Evolutionary conservation across 2,329 filamentous ascomycete genomes (phyloP).

Genomic region (Plenodomus tracheiphilus): DNA sequence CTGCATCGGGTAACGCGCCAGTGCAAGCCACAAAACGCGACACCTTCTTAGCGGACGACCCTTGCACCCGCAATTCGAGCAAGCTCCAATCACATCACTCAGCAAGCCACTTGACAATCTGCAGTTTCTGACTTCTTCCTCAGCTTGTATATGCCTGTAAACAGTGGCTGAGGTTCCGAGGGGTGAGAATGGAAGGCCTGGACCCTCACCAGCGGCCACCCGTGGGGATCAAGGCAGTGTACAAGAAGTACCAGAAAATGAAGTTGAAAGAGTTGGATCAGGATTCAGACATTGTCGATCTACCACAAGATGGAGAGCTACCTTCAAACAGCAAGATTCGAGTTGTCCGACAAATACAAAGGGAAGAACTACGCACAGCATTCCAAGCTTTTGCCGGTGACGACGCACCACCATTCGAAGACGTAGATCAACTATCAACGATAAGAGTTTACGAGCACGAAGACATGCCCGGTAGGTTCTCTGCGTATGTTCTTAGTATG

Average conservation of each 20-base stretch:
- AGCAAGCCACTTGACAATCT: too few relatives aligned
- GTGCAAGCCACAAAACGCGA: conserved; percentile 26
- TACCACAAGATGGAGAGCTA: conserved; percentile 33
- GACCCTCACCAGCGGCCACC: conserved; percentile 82
- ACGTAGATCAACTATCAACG: conserved; percentile 11
- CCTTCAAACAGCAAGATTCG: conserved; percentile 19
- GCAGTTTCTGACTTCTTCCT: too few relatives aligned
- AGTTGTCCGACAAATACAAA: conserved; percentile 25
- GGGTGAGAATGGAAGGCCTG: conserved; percentile 45
- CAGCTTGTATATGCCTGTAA: too few relatives aligned
- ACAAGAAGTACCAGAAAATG: conserved; percentile 73
- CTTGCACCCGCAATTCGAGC: too few relatives aligned
- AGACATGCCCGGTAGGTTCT: conserved; percentile 65
- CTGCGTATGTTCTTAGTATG: background rate
- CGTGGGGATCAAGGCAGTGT: conserved; percentile 67
- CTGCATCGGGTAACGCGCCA: conserved; percentile 23
- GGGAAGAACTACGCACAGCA: conserved; percentile 21
- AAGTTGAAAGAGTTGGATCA: conserved; percentile 57
- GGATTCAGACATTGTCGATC: conserved; percentile 49
- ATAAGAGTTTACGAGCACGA: conserved; percentile 62
- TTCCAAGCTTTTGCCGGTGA: conserved; percentile 30
- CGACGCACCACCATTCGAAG: conserved; percentile 1
- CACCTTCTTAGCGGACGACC: too few relatives aligned
- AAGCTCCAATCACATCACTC: too few relatives aligned
- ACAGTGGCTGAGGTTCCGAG: too few relatives aligned